phyloP scores from a whole-genome alignment of 768 basidiomycete genomes.

The Boletus pseudo-olivaceus region DNA sequence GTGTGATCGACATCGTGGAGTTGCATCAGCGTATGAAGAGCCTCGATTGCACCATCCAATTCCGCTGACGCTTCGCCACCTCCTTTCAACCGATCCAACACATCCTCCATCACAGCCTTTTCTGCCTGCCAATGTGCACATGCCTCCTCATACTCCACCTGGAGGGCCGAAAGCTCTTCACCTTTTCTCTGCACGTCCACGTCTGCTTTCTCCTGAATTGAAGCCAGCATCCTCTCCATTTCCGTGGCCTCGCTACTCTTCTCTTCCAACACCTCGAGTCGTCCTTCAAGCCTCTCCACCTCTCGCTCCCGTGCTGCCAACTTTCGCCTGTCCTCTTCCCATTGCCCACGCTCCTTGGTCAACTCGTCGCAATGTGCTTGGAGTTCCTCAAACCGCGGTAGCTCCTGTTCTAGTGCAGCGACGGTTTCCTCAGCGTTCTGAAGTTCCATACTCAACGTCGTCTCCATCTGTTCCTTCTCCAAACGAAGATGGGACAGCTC shows the following conservation, averaged over 20 bases:
- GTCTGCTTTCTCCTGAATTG: constrained; percentile 32
- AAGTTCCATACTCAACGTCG: constrained; percentile 60
- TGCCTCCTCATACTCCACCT: constrained; percentile 41
- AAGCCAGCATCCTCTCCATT: constrained; percentile 37
- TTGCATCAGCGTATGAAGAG: constrained; percentile 51
- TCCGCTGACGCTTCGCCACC: constrained; percentile 42
- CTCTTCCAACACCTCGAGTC: constrained; percentile 42
- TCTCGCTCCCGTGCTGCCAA: constrained; percentile 37
- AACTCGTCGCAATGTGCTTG: constrained; percentile 47
- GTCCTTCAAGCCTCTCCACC: constrained; percentile 38
- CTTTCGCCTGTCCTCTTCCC: constrained; percentile 46
- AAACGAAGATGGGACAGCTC: constrained; percentile 59
- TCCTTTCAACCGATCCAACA: constrained; percentile 43
- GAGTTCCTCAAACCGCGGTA: constrained; percentile 48
- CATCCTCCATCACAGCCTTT: constrained; percentile 47
- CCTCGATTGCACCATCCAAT: constrained; percentile 46
- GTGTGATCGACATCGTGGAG: constrained; percentile 52
- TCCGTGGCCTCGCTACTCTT: constrained; percentile 40
- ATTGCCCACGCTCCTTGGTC: constrained; percentile 45
- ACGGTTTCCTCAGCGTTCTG: constrained; percentile 67
- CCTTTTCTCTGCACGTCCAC: constrained; percentile 42
- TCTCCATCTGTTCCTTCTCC: constrained; percentile 70
- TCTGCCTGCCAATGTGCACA: constrained; percentile 51
- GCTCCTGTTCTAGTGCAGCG: constrained; percentile 50
- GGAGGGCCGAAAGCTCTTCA: constrained; percentile 36